Conservation (phyloP, 208 protist species). For the Entamoeba dispar region DNA sequence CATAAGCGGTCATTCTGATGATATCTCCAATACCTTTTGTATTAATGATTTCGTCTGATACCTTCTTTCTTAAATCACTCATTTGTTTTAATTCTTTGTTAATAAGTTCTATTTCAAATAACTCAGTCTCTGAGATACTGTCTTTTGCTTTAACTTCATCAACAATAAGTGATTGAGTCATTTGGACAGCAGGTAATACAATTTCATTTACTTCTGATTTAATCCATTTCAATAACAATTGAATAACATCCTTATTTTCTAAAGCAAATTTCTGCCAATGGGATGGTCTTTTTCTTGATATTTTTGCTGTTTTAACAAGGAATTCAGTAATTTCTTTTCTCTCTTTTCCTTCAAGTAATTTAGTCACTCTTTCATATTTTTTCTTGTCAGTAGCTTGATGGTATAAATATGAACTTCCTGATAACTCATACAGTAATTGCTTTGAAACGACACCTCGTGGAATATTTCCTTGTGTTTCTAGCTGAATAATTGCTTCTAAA, state of each 20-base stretch:
- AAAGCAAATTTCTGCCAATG: not conserved
- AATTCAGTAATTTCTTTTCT: not conserved
- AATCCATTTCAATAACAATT: not conserved
- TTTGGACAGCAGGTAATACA: not conserved
- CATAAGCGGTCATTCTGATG: not conserved
- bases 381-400: not conserved
- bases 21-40: not conserved
- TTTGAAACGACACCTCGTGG: not conserved
- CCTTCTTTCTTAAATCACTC: not conserved
- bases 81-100: not conserved
- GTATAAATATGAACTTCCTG: not conserved
- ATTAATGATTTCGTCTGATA: not conserved
- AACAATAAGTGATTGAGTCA: not conserved
- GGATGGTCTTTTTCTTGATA: not conserved
- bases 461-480: not conserved
- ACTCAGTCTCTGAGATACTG: not conserved
- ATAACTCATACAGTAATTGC: not conserved
- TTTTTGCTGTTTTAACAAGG: not conserved
- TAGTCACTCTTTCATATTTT: not conserved
- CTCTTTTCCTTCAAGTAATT: not conserved
- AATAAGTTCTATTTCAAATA: not conserved
- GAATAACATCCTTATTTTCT: not conserved
- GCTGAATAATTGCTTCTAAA: not conserved
- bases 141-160: not conserved
- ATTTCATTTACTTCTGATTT: not conserved